A percentile compares a stretch with the other conserved stretches of the same genome.
Conservation (phyloP, 805 yeast genomes). For the Starmerella floricola region DNA sequence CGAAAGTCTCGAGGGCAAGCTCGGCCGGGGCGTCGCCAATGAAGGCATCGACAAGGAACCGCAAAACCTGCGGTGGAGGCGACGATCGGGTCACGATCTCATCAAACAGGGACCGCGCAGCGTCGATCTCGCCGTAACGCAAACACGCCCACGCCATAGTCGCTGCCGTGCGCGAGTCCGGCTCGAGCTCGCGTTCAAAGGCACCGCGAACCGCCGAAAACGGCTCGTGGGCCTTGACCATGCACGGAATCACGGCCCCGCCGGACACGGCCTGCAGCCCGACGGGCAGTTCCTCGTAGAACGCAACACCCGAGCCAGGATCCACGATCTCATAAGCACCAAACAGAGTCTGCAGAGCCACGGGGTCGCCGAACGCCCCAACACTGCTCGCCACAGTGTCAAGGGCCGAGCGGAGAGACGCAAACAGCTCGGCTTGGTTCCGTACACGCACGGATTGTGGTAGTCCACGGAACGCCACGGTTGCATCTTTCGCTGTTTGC, state of each 20-base stretch:
- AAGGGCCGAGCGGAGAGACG: constrained; percentile 6
- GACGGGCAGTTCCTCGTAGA: constrained; percentile 7
- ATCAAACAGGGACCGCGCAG: constrained; percentile 9
- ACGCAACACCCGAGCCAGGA: constrained; percentile 19
- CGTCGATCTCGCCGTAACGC: constrained; percentile 9
- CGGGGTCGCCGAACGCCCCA: not conserved
- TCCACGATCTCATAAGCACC: constrained; percentile 17
- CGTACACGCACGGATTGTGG: constrained; percentile 8
- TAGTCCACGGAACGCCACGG: constrained; percentile 11
- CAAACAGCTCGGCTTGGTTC: constrained; percentile 4
- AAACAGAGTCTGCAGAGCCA: constrained; percentile 13
- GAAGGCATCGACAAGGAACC: constrained; percentile 17
- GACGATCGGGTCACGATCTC: not conserved
- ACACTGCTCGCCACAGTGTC: constrained; percentile 12
- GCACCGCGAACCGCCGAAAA: constrained; percentile 12
- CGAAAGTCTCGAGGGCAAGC: constrained; percentile 13
- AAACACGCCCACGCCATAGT: constrained; percentile 17
- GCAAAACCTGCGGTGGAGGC: not conserved
- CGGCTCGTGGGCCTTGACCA: constrained; percentile 17
- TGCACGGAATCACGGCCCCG: constrained; percentile 21
- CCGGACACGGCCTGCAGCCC: constrained; percentile 1
- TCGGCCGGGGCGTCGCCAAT: constrained; percentile 23
- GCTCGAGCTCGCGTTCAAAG: constrained; percentile 2
- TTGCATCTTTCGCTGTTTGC: constrained; percentile 20
- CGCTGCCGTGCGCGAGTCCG: constrained; percentile 10